Conservation (phyloP, 805 yeast genomes). For the Pichia cabralensis region DNA sequence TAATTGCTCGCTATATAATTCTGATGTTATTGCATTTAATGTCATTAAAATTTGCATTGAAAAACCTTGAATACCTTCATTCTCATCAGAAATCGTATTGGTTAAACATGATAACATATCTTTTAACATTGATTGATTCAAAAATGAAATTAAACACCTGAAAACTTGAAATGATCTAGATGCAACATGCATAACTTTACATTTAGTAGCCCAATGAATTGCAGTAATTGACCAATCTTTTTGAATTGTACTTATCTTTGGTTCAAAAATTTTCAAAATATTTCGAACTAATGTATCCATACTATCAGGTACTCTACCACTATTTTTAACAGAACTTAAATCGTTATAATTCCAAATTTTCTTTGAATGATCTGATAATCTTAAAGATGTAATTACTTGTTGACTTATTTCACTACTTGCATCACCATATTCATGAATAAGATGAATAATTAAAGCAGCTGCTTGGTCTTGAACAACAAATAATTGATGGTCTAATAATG, state of each 20-base stretch:
- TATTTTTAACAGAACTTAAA: conserved; percentile 60
- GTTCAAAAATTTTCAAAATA: conserved; percentile 46
- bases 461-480: conserved; percentile 81
- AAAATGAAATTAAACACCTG: conserved; percentile 67
- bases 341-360: conserved; percentile 83
- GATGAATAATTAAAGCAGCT: conserved; percentile 58
- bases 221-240: conserved; percentile 81
- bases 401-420: conserved; percentile 44
- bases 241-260: conserved; percentile 43
- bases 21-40: conserved; percentile 82
- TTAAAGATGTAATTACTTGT: conserved; percentile 46
- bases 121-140: conserved; percentile 81
- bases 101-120: conserved; percentile 92
- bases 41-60: conserved; percentile 97
- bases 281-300: conserved; percentile 71
- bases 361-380: conserved; percentile 39
- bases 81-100: conserved; percentile 84
- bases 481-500: conserved; percentile 80
- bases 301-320: conserved; percentile 74
- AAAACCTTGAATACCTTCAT: conserved; percentile 88
- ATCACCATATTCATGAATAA: conserved; percentile 52
- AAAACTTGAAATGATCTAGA: conserved; percentile 93
- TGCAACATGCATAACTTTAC: conserved; percentile 95
- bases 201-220: conserved; percentile 90
- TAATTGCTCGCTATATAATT: conserved; percentile 64